Base-by-base conservation (phyloP, 225 moss, liverwort and hornwort species). In the Asterella californica region DNA sequence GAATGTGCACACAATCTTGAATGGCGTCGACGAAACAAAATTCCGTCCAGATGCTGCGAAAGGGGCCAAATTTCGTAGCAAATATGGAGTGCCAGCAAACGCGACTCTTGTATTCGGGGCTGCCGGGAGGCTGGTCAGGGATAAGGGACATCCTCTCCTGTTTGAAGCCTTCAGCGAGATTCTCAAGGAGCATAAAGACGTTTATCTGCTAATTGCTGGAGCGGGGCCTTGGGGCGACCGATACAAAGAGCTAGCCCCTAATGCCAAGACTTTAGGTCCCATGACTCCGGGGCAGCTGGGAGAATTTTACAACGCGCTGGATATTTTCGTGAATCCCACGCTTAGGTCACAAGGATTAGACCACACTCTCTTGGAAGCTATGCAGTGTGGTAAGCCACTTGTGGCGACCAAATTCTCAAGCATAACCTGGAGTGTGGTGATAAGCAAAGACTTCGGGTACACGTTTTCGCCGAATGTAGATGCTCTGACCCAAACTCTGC, bases 361-460 rank as follows among this genome's bases (percentile, higher is more conserved):
- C 77, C 93, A 91, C 86, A 99, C 99, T 12, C 87, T 99, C 7
- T 33, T 99, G 74, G 99, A 99, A 84, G 99, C 99, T 22, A 99
- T 99, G 99, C 99, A 94, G 79, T 99, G 99, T 71, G 95, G 90
- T 62, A 99, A 95, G 77, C 99, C 99, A 4, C 81, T 99, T n/a
- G 88, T 99, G 54, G 99, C 99, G n/a, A 99, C 99, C 21, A 93
- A 90, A 83, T 99, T 99, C 76, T 92, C 95, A 25, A 99, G 99
- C 72, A 99, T 99, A 68, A 92, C 92, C 0, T 84, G 88, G 90
- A 99, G 95, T 79, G 95, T 99, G 53, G 90, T 99, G 45, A 88
- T 87, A 52, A 88, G 87, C 88, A 81, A 87, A 77, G 80, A 82
- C 57, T 84, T 99, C 48, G 99, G 99, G 17, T 99, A 99, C 76